phyloP scores from a whole-genome alignment of 1,139 yeast species.

The Pichia sp. region DNA sequence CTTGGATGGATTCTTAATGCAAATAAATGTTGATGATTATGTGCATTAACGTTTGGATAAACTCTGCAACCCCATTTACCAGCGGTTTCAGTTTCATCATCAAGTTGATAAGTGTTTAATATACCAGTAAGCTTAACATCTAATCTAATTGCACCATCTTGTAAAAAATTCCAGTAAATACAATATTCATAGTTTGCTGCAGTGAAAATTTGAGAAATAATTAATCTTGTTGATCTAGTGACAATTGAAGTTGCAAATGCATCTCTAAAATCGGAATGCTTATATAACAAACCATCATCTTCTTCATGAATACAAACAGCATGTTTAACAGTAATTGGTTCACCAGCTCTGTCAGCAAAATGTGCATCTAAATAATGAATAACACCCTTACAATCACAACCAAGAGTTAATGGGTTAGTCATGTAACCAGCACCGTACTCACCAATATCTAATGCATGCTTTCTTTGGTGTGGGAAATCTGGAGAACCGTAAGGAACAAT shows the following conservation, averaged over 20 bases:
- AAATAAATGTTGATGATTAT: conserved; percentile 80
- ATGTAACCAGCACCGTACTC: conserved; percentile 85
- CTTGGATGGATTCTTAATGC: conserved; percentile 76
- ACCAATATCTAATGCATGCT: conserved; percentile 81
- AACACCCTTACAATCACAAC: conserved; percentile 82
- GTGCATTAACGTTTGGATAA: conserved; percentile 76
- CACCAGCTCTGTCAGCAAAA: conserved; percentile 60
- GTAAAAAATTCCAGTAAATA: conserved; percentile 75
- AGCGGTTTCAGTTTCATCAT: conserved; percentile 54
- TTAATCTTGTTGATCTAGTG: conserved; percentile 67
- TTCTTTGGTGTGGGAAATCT: conserved; percentile 73
- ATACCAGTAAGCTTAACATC: conserved; percentile 79
- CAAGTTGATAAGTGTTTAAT: conserved; percentile 60
- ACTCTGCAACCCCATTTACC: conserved; percentile 79
- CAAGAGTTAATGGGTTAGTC: conserved; percentile 71
- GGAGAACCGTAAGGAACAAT: conserved; percentile 82
- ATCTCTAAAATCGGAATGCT: conserved; percentile 81
- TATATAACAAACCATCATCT: conserved; percentile 71
- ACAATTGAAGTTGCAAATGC: conserved; percentile 68
- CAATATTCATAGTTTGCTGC: conserved; percentile 85
- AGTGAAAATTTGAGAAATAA: conserved; percentile 73
- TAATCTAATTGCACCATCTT: conserved; percentile 74
- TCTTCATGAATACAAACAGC: conserved; percentile 83
- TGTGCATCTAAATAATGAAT: conserved; percentile 76
- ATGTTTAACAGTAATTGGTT: conserved; percentile 62